Base-by-base conservation (phyloP, 768 basidiomycete genomes). In the Candolleomyces aberdarensis region DNA sequence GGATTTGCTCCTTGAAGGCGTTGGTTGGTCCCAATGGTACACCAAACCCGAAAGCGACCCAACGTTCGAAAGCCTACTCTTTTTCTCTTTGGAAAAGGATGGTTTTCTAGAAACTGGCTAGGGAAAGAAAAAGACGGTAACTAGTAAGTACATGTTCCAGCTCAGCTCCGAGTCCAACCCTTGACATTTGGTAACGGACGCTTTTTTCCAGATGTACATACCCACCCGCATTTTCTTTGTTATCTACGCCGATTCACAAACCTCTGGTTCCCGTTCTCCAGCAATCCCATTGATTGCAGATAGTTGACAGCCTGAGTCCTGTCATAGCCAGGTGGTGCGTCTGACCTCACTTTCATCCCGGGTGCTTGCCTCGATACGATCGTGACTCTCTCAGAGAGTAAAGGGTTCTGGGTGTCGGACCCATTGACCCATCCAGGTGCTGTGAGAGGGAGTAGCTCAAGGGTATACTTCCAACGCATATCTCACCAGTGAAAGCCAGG, bases 41-140 rank as follows among this genome's bases (percentile, higher is more conserved):
- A 5, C 32, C 65, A 15, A 31, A 63, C 3, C 71, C 29, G 89
- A 88, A 67, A 73, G 75, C 14, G 88, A 92, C 62, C 87, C 89
- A 55, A 84, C 83, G 7, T 92, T 92, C 59, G 89, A 93, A 69
- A 80, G 76, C 17, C 66, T 92, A 22, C 71, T 92, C 29, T 65
- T 83, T 78, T 83, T 78, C 66, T 75, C 3, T 60, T 82, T 3
- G 26, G 26, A 26, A 54, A 72, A 53, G 65, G 69, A 52, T 60
- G n/a, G 4, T 60, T 26, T 26, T 26, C 26, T 26, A 26, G 26
- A 26, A 26, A 26, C 26, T 26, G 3, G 3, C 26, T 26, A 26
- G 26, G 50, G 13, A 57, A 62, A 62, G 65, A 47, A 60, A 57
- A 10, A 26, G 11, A 29, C 51, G 22, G 15, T 2, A 32, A 47